Conservation (phyloP, 805 yeast species). For the Spathaspora girioi region DNA sequence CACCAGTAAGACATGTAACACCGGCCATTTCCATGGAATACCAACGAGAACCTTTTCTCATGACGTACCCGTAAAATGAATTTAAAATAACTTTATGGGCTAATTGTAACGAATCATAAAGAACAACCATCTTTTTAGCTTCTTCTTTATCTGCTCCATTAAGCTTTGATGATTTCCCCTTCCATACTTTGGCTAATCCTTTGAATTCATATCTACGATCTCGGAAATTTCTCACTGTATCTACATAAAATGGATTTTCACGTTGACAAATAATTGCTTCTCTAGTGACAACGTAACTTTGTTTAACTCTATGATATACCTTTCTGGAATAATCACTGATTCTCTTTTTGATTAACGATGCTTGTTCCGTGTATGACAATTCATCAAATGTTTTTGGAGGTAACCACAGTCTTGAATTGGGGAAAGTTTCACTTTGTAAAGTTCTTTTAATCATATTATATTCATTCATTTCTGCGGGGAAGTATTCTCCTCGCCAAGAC, state of each 20-base stretch:
- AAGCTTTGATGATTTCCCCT: slow-evolving; percentile 56
- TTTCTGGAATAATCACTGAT: slow-evolving; percentile 81
- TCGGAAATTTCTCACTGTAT: slow-evolving; percentile 91
- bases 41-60: slow-evolving; percentile 99
- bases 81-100: slow-evolving; percentile 96
- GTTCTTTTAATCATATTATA: slow-evolving; percentile 87
- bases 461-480: slow-evolving; percentile 87
- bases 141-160: slow-evolving; percentile 74
- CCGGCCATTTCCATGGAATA: slow-evolving; percentile 99
- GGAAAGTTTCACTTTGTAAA: slow-evolving; percentile 72
- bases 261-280: slow-evolving; percentile 96
- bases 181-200: slow-evolving; percentile 92
- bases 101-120: slow-evolving; percentile 91
- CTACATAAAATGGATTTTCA: slow-evolving; percentile 94
- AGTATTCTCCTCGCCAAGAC: slow-evolving; percentile 98
- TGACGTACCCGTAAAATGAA: slow-evolving; percentile 96
- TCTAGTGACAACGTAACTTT: slow-evolving; percentile 78
- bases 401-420: slow-evolving; percentile 52
- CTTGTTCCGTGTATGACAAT: slow-evolving; percentile 74
- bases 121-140: slow-evolving; percentile 88
- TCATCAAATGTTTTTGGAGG: slow-evolving; percentile 71
- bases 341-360: slow-evolving; percentile 67
- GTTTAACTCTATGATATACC: slow-evolving; percentile 76
- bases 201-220: slow-evolving; percentile 96
- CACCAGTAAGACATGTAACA: slow-evolving; percentile 96